These are phyloP conservation scores for Gnomoniopsis sp. DNA, from an alignment of 2,329 filamentous ascomycete genomes.

Conservation along the genomic window DNA sequence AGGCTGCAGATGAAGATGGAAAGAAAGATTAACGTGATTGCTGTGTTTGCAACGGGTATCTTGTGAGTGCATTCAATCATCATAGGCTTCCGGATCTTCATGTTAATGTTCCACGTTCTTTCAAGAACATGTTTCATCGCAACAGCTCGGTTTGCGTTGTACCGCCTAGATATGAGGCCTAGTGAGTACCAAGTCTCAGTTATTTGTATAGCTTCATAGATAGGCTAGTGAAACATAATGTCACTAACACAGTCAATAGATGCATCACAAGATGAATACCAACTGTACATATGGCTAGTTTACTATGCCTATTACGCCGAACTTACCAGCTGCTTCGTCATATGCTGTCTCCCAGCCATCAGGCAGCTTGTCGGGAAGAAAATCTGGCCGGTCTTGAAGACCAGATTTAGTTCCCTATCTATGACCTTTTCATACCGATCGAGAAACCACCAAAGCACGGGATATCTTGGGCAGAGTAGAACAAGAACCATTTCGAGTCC, in stretches of 20 bases:
- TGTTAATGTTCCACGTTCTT: not conserved
- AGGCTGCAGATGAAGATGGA: constrained; percentile 11
- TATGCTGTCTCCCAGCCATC: constrained; percentile 9
- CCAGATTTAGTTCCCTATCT: not conserved
- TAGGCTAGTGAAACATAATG: not conserved
- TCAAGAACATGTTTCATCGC: not conserved
- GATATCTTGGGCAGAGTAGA: not conserved
- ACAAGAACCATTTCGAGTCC: not conserved
- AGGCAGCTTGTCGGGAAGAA: constrained; percentile 9
- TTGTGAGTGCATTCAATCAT: not conserved
- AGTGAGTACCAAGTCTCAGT: not conserved
- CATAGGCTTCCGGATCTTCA: not conserved
- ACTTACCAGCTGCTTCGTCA: constrained; percentile 9
- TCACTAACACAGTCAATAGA: not conserved
- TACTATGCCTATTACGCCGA: constrained; percentile 7
- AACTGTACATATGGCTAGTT: constrained; percentile 1
- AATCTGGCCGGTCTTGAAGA: constrained; percentile 6
- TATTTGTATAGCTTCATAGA: not conserved
- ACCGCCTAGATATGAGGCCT: not conserved
- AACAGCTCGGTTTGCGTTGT: not conserved
- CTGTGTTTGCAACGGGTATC: constrained; percentile 3
- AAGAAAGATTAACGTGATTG: constrained; percentile 2
- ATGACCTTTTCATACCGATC: not conserved
- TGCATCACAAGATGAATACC: not conserved
- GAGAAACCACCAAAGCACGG: not conserved